A percentile compares a stretch with the other conserved stretches of the same genome.
Conservation (phyloP, 192 early-diverging fungal species). For the Coemansia reversa region DNA sequence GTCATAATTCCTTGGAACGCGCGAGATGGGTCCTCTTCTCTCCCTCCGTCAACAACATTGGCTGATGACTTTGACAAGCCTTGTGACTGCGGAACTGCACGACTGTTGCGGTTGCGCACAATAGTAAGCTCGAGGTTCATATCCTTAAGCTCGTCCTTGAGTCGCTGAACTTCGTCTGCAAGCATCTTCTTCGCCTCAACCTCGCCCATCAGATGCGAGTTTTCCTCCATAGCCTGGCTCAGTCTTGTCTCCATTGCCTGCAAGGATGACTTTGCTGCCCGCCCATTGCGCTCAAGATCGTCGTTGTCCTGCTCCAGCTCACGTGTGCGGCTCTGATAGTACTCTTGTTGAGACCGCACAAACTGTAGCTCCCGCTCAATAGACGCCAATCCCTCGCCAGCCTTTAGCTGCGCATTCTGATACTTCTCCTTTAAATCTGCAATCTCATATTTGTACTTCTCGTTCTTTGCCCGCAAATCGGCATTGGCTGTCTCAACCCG, state of each 20-base stretch:
- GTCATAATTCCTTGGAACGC: conserved; percentile 77
- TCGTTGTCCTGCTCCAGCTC: conserved; percentile 79
- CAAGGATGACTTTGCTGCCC: conserved; percentile 67
- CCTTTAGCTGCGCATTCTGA: conserved; percentile 64
- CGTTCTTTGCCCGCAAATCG: conserved; percentile 65
- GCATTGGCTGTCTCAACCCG: conserved; percentile 64
- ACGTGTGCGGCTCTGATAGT: conserved; percentile 67
- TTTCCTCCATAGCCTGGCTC: conserved; percentile 69
- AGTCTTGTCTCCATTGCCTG: conserved; percentile 69
- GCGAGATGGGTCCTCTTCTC: conserved; percentile 59
- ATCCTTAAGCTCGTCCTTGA: conserved; percentile 72
- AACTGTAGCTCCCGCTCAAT: conserved; percentile 75
- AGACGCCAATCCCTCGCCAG: conserved; percentile 62
- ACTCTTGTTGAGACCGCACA: conserved; percentile 66
- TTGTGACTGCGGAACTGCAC: conserved; percentile 28
- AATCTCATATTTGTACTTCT: conserved; percentile 62
- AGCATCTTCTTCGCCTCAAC: conserved; percentile 66
- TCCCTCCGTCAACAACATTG: conserved; percentile 19
- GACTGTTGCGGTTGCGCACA: conserved; percentile 46
- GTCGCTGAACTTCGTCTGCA: conserved; percentile 69
- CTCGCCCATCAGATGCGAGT: conserved; percentile 65
- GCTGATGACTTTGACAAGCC: conserved; percentile 45
- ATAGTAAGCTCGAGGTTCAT: conserved; percentile 58
- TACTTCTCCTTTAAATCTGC: conserved; percentile 78
- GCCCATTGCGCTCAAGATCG: conserved; percentile 69